phyloP scores from a whole-genome alignment of 2,329 filamentous ascomycete species.

The Botrytis sinoallii region DNA sequence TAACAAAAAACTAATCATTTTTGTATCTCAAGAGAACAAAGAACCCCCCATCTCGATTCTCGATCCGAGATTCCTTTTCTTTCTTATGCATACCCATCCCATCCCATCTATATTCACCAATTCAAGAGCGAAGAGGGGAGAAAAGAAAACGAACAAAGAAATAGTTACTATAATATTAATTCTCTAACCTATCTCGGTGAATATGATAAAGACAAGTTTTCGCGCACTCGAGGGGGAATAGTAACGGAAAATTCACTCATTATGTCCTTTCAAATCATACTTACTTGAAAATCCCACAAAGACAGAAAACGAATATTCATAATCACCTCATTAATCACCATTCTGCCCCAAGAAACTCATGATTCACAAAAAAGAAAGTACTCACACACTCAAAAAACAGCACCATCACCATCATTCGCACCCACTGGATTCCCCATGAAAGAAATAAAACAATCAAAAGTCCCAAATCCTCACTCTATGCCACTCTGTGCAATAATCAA shows the following conservation, averaged over 20 bases:
- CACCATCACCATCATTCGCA: fast-evolving
- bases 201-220: neutral
- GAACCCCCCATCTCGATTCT: neutral
- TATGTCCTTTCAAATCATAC: too few relatives aligned
- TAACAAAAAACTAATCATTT: too few relatives aligned
- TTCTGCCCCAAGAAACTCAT: fast-evolving
- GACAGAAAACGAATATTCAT: neutral
- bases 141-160: neutral
- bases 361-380: neutral
- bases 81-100: neutral
- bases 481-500: too few relatives aligned
- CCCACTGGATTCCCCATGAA: fast-evolving
- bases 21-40: neutral
- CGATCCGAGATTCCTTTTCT: neutral
- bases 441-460: neutral
- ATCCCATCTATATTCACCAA: too few relatives aligned
- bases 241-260: neutral
- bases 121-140: neutral
- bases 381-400: neutral
- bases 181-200: too few relatives aligned
- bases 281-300: neutral
- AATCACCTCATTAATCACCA: fast-evolving
- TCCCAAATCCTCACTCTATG: too few relatives aligned
- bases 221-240: too few relatives aligned
- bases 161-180: fast-evolving